phyloP scores from a whole-genome alignment of 352 stramenopile species.

The Phytophthora sojae region DNA sequence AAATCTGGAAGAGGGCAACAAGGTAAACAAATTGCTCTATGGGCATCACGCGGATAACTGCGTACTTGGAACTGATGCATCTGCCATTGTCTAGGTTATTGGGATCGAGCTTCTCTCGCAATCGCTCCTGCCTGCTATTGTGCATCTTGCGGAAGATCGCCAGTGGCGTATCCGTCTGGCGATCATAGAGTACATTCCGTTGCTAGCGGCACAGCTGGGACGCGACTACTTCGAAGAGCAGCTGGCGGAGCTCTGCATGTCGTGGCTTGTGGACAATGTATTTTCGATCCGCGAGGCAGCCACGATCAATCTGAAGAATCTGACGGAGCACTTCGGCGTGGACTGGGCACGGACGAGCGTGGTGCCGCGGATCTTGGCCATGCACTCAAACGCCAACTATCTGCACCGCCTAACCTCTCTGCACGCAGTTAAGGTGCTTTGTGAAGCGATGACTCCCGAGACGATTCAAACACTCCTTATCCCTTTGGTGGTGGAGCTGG shows the following conservation, averaged over 20 bases:
- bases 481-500: conserved; percentile 93
- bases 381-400: conserved; percentile 95
- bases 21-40: conserved; percentile 46
- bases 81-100: conserved; percentile 83
- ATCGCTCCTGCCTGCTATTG: conserved; percentile 97
- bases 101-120: conserved; percentile 97
- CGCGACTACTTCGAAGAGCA: conserved; percentile 97
- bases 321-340: conserved; percentile 96
- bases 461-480: conserved; percentile 90
- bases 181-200: conserved; percentile 99
- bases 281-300: conserved; percentile 97
- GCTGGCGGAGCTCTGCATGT: conserved; percentile 95
- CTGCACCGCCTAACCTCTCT: conserved; percentile 94
- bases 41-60: neutral
- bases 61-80: conserved; percentile 8
- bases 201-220: conserved; percentile 96
- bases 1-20: conserved; percentile 96
- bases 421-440: conserved; percentile 88
- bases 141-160: conserved; percentile 98
- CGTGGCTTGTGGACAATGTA: conserved; percentile 97
- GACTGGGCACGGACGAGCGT: conserved; percentile 96
- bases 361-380: conserved; percentile 94
- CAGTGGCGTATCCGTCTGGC: conserved; percentile 98
- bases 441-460: conserved; percentile 74
- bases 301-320: conserved; percentile 94